A percentile compares a stretch with the other conserved stretches of the same genome.
These are phyloP conservation scores for Leucaena leucocephala DNA, from an alignment of 306 rosid genomes.

Conservation along the genomic window DNA sequence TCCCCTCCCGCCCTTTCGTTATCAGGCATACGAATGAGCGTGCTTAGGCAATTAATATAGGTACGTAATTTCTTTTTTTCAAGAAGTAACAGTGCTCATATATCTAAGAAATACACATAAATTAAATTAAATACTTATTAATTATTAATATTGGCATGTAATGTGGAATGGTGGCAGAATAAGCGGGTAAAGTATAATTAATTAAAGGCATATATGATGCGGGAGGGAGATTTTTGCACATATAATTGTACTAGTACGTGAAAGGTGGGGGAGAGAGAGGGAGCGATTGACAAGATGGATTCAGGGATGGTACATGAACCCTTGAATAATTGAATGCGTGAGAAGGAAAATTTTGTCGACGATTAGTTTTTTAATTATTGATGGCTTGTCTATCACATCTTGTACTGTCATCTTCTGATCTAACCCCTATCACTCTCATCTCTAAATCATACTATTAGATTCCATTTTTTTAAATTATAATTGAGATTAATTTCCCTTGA, in stretches of 20 bases:
- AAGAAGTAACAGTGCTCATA: background rate
- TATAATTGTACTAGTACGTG: background rate
- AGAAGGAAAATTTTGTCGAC: slow-evolving; percentile 29
- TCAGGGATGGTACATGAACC: slow-evolving; percentile 4
- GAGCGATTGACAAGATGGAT: background rate
- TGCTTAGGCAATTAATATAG: background rate
- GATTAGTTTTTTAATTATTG: slow-evolving; percentile 29
- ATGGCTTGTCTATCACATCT: slow-evolving; percentile 33
- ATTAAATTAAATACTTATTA: too few relatives aligned
- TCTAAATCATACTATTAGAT: background rate
- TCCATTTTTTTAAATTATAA: background rate
- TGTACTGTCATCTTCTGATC: background rate
- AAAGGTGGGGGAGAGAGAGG: background rate
- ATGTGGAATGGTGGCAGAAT: too few relatives aligned
- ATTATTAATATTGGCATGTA: too few relatives aligned
- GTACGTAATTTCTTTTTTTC: background rate
- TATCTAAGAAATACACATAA: too few relatives aligned
- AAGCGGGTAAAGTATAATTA: too few relatives aligned
- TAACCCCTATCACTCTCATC: slow-evolving; percentile 5
- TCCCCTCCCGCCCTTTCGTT: background rate
- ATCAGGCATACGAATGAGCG: background rate
- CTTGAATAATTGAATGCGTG: slow-evolving; percentile 28
- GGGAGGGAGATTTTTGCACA: background rate
- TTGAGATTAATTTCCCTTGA: background rate
- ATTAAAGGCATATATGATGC: background rate